These are phyloP conservation scores for Debaryomyces singareniensis DNA, from an alignment of 1,139 yeast species.

Conservation along the genomic window DNA sequence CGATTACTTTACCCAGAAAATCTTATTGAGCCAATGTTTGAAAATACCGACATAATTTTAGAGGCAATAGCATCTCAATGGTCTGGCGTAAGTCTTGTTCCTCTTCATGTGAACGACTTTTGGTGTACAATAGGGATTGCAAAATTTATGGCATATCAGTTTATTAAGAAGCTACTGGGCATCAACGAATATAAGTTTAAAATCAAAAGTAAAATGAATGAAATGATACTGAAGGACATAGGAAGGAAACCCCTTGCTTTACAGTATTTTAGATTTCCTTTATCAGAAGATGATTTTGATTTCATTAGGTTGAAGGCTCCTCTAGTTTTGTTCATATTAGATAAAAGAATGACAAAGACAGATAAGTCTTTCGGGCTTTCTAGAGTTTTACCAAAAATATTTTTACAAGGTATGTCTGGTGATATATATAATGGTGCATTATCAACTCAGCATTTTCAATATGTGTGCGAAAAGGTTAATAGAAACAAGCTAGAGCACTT, in stretches of 20 bases:
- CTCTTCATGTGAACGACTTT: slow-evolving; percentile 71
- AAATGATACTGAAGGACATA: slow-evolving; percentile 65
- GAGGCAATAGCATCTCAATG: slow-evolving; percentile 81
- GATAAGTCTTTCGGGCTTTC: slow-evolving; percentile 90
- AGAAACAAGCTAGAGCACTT: slow-evolving; percentile 77
- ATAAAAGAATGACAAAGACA: slow-evolving; percentile 90
- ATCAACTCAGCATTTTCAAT: slow-evolving; percentile 80
- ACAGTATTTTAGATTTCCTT: slow-evolving; percentile 62
- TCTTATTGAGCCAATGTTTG: slow-evolving; percentile 72
- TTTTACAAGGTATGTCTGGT: slow-evolving; percentile 93
- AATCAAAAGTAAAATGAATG: slow-evolving; percentile 58
- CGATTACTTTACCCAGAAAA: slow-evolving; percentile 68
- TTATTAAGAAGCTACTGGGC: slow-evolving; percentile 70
- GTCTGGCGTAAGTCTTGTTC: slow-evolving; percentile 90
- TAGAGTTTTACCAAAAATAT: slow-evolving; percentile 85
- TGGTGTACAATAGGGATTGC: slow-evolving; percentile 92
- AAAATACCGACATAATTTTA: slow-evolving; percentile 61
- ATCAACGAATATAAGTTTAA: slow-evolving; percentile 71
- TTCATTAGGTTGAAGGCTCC: slow-evolving; percentile 81
- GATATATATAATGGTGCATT: slow-evolving; percentile 76
- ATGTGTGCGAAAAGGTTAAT: slow-evolving; percentile 89
- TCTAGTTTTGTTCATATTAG: slow-evolving; percentile 74
- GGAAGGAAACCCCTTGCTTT: slow-evolving; percentile 77
- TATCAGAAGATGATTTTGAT: slow-evolving; percentile 52
- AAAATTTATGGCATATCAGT: slow-evolving; percentile 73